These are phyloP conservation scores for Mycena chlorophos DNA, from an alignment of 768 basidiomycete species.

Conservation along the genomic window DNA sequence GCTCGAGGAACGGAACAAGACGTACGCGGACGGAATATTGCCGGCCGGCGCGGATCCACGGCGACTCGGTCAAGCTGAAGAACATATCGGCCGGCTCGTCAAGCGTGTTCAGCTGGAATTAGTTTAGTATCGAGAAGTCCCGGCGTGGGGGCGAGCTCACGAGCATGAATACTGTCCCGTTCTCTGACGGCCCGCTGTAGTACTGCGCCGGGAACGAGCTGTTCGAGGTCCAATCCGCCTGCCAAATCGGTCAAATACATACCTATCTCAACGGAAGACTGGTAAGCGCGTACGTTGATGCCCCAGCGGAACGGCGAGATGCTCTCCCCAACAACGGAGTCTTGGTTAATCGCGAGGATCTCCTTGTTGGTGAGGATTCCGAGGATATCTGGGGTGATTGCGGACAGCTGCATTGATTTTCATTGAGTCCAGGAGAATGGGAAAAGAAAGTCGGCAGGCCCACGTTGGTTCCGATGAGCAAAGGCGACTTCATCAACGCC, in stretches of 20 bases:
- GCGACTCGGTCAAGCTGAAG: constrained; percentile 64
- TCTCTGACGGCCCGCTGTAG: constrained; percentile 62
- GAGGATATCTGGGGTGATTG: constrained; percentile 49
- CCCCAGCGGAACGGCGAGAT: constrained; percentile 73
- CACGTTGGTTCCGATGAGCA: constrained; percentile 61
- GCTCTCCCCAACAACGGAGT: constrained; percentile 58
- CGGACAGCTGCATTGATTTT: constrained; percentile 42
- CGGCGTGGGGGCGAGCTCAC: constrained; percentile 33
- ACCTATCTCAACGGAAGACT: neutral
- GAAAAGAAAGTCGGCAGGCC: constrained; percentile 16
- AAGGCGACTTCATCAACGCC: constrained; percentile 68
- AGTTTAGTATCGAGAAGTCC: neutral
- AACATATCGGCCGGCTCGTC: constrained; percentile 51
- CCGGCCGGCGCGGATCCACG: constrained; percentile 63
- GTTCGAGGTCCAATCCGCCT: constrained; percentile 42
- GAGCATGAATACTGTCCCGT: constrained; percentile 66
- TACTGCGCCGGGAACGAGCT: constrained; percentile 58
- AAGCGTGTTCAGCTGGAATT: constrained; percentile 52
- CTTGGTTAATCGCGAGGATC: constrained; percentile 69
- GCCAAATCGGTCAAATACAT: neutral
- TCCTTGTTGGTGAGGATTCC: constrained; percentile 63
- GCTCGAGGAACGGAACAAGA: neutral
- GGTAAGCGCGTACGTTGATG: constrained; percentile 52
- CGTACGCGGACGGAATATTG: constrained; percentile 60
- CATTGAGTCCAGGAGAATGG: neutral